Conservation (phyloP, 305 asterid genomes). For the Solanum hybrid region DNA sequence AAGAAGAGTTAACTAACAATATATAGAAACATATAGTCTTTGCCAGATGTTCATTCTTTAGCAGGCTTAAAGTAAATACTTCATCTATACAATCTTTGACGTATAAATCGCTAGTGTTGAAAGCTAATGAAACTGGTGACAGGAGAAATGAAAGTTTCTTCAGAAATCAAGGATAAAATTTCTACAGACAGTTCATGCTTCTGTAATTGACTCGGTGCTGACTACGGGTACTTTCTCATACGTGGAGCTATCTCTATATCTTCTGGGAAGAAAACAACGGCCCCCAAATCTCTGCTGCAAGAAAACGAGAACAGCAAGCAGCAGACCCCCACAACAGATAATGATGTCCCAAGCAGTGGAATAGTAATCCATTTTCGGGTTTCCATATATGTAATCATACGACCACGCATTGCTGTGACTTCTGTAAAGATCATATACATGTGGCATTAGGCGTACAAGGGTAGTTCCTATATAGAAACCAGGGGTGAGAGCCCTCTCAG, state of each 20-base stretch:
- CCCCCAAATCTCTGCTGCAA: slow-evolving; percentile 89
- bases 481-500: slow-evolving; percentile 55
- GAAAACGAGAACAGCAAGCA: slow-evolving; percentile 39
- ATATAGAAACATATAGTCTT: neutral
- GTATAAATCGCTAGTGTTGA: neutral
- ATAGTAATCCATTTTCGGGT: slow-evolving; percentile 69
- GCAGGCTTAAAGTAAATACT: neutral
- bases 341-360: slow-evolving; percentile 84
- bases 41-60: neutral
- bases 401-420: slow-evolving; percentile 46
- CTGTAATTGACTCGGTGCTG: slow-evolving; percentile 18
- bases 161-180: neutral
- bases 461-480: slow-evolving; percentile 62
- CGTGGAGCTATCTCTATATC: slow-evolving; percentile 29
- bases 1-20: neutral
- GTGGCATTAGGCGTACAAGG: slow-evolving; percentile 71
- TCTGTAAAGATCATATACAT: slow-evolving; percentile 71
- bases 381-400: slow-evolving; percentile 51
- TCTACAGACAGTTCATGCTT: slow-evolving; percentile 7
- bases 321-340: slow-evolving; percentile 47
- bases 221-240: slow-evolving; percentile 74
- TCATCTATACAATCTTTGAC: neutral
- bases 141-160: neutral
- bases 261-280: slow-evolving; percentile 48
- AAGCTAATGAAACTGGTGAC: neutral